Evolutionary conservation across 768 basidiomycete genomes (phyloP), one percentile per base, ranked within the genome.

Genomic region (Exsudoporus frostii): DNA sequence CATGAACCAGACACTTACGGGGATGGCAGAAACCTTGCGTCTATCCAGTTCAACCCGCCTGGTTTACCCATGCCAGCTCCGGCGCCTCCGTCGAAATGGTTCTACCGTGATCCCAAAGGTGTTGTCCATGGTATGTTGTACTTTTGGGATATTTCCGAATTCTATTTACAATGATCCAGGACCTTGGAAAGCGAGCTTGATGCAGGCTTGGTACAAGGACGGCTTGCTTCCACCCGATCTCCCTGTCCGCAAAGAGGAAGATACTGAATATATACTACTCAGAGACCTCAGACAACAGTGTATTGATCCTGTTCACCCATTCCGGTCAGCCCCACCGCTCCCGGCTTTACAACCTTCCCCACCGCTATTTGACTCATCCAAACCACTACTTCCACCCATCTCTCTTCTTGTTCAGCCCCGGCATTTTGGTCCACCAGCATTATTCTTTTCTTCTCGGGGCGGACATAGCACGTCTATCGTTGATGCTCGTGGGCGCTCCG

Each of bases 171-270:
- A 20, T 22, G 42, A 42, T 56, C 36, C 15, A 92, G 90, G 91
- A 33, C 91, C 90, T 20, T 92, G 91, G 91, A 90, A 88, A 64
- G 77, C 87, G n/a, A 80, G 83, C 22, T 75, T 92, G 42, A 93
- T 93, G 90, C 90, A 92, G 64, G 80, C 84, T 5, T 93, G 90
- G 90, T 91, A 88, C 64, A 88, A 86, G 63, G 91, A 93, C 55
- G 88, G 88, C 9, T 68, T 91, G 19, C 75, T 93, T 22, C 91
- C 91, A 3, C 85, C 85, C 0, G 89, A 92, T 63, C 80, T 93
- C 8, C 91, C 91, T 4, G 84, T 92, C 14, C 77, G 88, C 56
- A 78, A 84, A 40, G 91, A 92, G 64, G 85, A 86, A 60, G 90
- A 91, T 37, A 61, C 73, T 0, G 82, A 81, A 2, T 92, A 84